phyloP scores from a whole-genome alignment of 306 rosid species.

The Ammopiptanthus mongolicus region DNA sequence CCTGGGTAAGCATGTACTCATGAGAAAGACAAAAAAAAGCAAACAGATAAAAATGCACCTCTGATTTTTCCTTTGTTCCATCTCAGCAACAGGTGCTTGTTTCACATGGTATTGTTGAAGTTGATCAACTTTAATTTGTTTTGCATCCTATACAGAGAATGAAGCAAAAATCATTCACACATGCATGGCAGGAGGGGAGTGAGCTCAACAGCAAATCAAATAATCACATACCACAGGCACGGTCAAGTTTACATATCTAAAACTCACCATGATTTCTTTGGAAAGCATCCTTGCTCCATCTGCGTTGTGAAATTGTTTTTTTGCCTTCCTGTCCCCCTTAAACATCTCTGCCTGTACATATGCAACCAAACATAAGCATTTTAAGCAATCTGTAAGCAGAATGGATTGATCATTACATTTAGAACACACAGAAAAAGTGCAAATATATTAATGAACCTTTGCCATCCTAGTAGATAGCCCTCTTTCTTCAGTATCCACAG shows the following conservation, averaged over 20 bases:
- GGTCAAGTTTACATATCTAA: constrained; percentile 18
- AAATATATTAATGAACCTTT: constrained; percentile 38
- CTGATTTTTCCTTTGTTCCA: constrained; percentile 43
- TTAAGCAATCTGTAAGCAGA: constrained; percentile 13
- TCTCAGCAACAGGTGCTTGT: constrained; percentile 38
- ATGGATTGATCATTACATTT: not conserved
- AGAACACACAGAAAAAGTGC: constrained; percentile 2
- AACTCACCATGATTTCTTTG: constrained; percentile 65
- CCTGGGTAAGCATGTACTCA: not conserved
- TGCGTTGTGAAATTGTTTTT: constrained; percentile 33
- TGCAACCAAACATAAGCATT: constrained; percentile 12
- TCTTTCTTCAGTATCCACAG: constrained; percentile 46
- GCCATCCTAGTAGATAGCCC: constrained; percentile 33
- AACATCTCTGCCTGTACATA: constrained; percentile 50
- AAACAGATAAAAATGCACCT: constrained; percentile 44
- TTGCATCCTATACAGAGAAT: constrained; percentile 46
- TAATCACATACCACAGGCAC: not conserved
- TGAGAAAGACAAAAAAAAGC: not conserved
- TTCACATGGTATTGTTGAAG: constrained; percentile 37
- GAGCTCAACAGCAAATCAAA: constrained; percentile 11
- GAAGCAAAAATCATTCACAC: constrained; percentile 10
- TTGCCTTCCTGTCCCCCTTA: constrained; percentile 39
- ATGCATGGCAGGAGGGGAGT: not conserved
- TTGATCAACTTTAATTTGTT: constrained; percentile 45
- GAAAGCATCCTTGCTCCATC: constrained; percentile 50